Conservation (phyloP, 2,329 filamentous ascomycete species). For the Aspergillus niger region DNA sequence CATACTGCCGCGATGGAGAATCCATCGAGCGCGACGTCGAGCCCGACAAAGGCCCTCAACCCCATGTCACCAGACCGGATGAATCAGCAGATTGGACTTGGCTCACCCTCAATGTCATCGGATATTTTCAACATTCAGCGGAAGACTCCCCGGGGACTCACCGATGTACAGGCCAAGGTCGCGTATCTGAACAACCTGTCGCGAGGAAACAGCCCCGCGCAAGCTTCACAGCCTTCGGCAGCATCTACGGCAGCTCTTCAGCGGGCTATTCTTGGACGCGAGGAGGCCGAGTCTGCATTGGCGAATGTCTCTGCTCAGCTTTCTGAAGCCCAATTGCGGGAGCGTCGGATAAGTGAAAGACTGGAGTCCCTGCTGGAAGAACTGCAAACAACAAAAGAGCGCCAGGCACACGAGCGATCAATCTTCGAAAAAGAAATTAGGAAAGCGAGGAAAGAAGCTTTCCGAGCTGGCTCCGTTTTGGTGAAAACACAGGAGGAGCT, state of each 20-base stretch:
- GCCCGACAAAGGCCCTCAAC: conserved; percentile 38
- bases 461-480: conserved; percentile 56
- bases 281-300: conserved; percentile 48
- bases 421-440: conserved; percentile 61
- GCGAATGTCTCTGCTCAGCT: conserved; percentile 38
- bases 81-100: conserved; percentile 48
- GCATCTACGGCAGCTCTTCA: conserved; percentile 48
- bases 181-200: conserved; percentile 52
- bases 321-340: conserved; percentile 45
- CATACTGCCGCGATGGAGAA: conserved; percentile 36
- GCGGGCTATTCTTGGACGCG: conserved; percentile 47
- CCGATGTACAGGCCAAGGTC: conserved; percentile 52
- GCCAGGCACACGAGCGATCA: conserved; percentile 49
- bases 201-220: conserved; percentile 34
- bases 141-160: conserved; percentile 39
- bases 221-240: conserved; percentile 27
- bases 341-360: conserved; percentile 48
- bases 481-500: conserved; percentile 58
- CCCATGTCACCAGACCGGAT: conserved; percentile 52
- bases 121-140: conserved; percentile 40
- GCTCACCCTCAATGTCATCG: conserved; percentile 42
- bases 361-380: conserved; percentile 54
- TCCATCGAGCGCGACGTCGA: conserved; percentile 35
- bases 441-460: conserved; percentile 59
- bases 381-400: conserved; percentile 53